A percentile compares a stretch with the other conserved stretches of the same genome.
phyloP scores from a whole-genome alignment of 176 grass and related monocot species.

The Puccinellia tenuiflora region DNA sequence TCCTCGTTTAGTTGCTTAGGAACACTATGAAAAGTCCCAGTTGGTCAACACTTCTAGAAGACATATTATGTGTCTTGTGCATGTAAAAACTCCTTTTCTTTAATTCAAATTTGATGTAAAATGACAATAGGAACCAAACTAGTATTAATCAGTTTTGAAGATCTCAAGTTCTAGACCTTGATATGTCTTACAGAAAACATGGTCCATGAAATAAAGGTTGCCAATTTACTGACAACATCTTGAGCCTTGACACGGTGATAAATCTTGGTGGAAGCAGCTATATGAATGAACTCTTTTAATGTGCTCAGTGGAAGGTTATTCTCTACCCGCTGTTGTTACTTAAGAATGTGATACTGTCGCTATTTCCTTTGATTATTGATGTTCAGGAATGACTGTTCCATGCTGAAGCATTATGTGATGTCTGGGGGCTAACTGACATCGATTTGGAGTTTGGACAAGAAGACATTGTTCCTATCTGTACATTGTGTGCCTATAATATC shows the following conservation, averaged over 20 bases:
- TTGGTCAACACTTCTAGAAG: background rate
- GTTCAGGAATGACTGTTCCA: background rate
- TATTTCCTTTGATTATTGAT: background rate
- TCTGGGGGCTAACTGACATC: background rate
- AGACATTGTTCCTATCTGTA: background rate
- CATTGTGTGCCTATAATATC: background rate
- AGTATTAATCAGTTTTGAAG: background rate
- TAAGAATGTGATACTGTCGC: background rate
- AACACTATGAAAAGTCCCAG: conserved; percentile 1
- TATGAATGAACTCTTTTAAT: background rate
- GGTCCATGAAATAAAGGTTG: background rate
- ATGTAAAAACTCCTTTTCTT: conserved; percentile 6
- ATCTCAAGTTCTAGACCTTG: background rate
- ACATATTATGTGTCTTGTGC: background rate
- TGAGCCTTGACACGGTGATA: background rate
- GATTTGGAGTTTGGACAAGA: background rate
- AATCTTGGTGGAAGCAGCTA: background rate
- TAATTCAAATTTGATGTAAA: background rate
- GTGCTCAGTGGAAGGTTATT: background rate
- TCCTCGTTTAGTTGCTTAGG: background rate
- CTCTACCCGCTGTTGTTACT: background rate
- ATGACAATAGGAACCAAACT: background rate
- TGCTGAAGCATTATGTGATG: background rate
- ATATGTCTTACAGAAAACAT: background rate
- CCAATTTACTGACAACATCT: background rate